Base-by-base conservation (phyloP, 352 stramenopile genomes). In the Phytophthora melonis region DNA sequence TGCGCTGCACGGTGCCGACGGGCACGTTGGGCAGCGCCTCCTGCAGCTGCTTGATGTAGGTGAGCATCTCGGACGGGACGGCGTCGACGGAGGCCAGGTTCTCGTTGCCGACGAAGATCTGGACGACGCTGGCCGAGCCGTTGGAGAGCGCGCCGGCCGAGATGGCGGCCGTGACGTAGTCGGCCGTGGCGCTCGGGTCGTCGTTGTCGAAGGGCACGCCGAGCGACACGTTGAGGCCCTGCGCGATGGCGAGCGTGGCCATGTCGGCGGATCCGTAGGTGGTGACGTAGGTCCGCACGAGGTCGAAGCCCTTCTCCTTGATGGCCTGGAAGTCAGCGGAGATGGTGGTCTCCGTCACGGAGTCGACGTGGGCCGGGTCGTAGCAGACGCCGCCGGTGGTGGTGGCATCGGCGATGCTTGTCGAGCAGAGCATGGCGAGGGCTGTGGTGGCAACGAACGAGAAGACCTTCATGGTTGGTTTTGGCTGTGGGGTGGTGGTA, bases 41-140 rank as follows among this genome's bases (percentile, higher is more conserved):
- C 58, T 86, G 75, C 69, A 88, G 75, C 55, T 80, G 61, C 63
- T 52, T 54, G 68, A 88, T 86, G 73, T 78, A 81, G 14, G 61
- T 71, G 52, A 84, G 58, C 80, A 86, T 86, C 34, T 80, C 72
- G 27, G 67, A 61, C 6, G 80, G 78, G 13, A 86, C 80, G 5
- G 41, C 23, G 25, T 79, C 49, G 32, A 76, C 71, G 39, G 49
- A 78, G 27, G 77, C 74, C 1, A 90, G 58, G 62, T 90, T 88
- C 66, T 90, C 83, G 60, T 90, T 90, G 71, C 83, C 83, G 30
- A 90, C 83, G 49, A 89, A 86, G 68, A 90, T 85, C 66, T 83
- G 72, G 54, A 83, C 54, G 61, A 90, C 75, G 34, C 66, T 81
- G 25, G 67, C 70, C 32, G 70, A 68, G 54, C 66, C 66, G 54